Conservation (phyloP, 306 rosid genomes). For the Corylus heterophylla region DNA sequence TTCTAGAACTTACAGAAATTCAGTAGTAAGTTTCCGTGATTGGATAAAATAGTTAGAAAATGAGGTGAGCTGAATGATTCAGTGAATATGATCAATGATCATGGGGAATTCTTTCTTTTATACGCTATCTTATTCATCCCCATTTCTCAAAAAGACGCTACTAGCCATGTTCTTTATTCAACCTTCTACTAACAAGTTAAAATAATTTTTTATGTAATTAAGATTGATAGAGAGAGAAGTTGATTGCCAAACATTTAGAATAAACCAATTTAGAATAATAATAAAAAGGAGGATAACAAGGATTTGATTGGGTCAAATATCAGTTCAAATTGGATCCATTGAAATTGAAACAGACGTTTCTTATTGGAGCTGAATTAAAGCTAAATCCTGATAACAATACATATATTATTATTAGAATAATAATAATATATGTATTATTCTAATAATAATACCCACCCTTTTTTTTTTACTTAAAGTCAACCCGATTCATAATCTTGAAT, state of each 20-base stretch:
- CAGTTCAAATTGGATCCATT: no score
- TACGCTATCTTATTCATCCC: neutral
- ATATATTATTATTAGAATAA: no score
- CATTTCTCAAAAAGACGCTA: conserved; percentile 19
- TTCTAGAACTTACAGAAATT: neutral
- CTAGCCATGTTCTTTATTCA: conserved; percentile 18
- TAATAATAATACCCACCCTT: no score
- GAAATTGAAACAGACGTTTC: no score
- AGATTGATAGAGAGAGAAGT: neutral
- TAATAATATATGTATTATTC: no score
- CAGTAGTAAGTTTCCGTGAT: neutral
- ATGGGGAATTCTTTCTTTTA: neutral
- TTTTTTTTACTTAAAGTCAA: neutral
- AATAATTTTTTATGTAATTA: neutral
- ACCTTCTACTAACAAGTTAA: neutral
- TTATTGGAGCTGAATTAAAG: no score
- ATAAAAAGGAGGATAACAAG: no score
- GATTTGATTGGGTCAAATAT: no score
- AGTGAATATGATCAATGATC: conserved; percentile 2
- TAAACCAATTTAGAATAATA: no score
- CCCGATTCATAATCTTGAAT: no score
- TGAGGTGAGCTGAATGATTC: neutral
- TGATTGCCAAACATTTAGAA: neutral
- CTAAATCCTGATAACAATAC: no score
- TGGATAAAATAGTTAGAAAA: neutral